Evolutionary conservation across 345 rosid species (phyloP).

Genomic region (Syzygium jambos): DNA sequence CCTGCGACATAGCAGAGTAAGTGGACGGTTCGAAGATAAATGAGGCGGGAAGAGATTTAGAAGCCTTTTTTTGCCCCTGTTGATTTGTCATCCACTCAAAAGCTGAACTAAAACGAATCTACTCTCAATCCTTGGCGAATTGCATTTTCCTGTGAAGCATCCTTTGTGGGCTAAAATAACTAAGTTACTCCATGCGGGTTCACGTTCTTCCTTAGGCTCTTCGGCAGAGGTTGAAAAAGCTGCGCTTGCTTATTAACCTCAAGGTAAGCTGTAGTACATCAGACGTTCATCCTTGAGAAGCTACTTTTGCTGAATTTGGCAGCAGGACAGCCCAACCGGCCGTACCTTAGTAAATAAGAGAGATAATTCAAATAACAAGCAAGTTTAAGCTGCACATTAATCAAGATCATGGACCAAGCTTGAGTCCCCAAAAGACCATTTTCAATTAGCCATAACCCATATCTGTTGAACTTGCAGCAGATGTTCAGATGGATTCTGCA

Average conservation of each 20-base stretch:
- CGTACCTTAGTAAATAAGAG: background rate
- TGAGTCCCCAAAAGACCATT: background rate
- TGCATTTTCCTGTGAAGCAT: background rate
- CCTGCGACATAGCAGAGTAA: background rate
- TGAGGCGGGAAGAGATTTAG: background rate
- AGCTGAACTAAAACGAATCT: background rate
- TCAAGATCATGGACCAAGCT: background rate
- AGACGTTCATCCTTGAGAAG: background rate
- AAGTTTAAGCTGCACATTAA: background rate
- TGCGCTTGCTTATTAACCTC: background rate
- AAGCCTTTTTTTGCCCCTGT: background rate
- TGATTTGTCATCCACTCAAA: background rate
- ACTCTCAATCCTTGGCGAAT: background rate
- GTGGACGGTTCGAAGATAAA: background rate
- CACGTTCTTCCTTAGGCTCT: background rate
- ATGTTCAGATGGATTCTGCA: background rate
- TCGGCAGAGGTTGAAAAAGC: background rate
- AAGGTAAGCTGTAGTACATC: background rate
- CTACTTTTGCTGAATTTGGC: background rate
- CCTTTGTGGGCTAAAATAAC: background rate
- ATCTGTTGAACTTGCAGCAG: background rate
- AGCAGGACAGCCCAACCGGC: background rate
- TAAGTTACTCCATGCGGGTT: background rate
- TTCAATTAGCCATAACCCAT: background rate
- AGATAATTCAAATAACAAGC: background rate